Evolutionary conservation across 2,329 filamentous ascomycete genomes (phyloP), one percentile per base, ranked within the genome.

Genomic region (Microcyclosporella mali): DNA sequence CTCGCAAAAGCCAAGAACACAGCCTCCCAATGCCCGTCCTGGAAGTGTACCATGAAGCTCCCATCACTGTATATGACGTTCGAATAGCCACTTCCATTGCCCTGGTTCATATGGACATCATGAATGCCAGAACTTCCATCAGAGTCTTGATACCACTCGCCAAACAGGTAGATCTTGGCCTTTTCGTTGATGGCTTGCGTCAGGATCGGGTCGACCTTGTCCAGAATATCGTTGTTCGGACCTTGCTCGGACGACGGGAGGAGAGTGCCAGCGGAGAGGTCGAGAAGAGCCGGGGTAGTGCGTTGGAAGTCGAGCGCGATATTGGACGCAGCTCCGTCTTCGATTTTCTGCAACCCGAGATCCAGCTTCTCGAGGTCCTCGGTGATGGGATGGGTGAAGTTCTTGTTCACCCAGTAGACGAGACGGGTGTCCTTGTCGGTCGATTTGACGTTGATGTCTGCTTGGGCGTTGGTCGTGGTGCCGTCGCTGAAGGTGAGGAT

Each of bases 91-190:
- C 30, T 35, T 15, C 52, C 47, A 47, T 62, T 66, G 31, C 65
- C 65, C 49, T 67, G 66, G 37, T 67, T 67, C 63, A 67, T 67
- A 46, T 69, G 66, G 8, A 68, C 55, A 40, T 68, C 65, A 47
- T 68, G 62, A 28, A 67, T 65, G 1, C 65, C 64, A 14, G 57
- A 51, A 14, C 50, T 52, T 45, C 61, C 67, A 15, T 61, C 56
- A n/a, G 58, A 59, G 25, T 44, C 41, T n/a, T 44, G 41, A 16
- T 44, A 44, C 35, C 35, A 37, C 36, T 39, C 30, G 6, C 66
- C 66, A 37, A 57, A 69, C 15, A 69, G 52, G 46, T 66, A 69
- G 32, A 66, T 56, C 9, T 58, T 61, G 3, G 65, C 64, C 29
- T 65, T 60, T 12, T 58, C 36, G 27, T 53, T 46, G 38, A 68